phyloP scores from a whole-genome alignment of 495 filamentous ascomycete genomes.

The Penicillium coffeae region DNA sequence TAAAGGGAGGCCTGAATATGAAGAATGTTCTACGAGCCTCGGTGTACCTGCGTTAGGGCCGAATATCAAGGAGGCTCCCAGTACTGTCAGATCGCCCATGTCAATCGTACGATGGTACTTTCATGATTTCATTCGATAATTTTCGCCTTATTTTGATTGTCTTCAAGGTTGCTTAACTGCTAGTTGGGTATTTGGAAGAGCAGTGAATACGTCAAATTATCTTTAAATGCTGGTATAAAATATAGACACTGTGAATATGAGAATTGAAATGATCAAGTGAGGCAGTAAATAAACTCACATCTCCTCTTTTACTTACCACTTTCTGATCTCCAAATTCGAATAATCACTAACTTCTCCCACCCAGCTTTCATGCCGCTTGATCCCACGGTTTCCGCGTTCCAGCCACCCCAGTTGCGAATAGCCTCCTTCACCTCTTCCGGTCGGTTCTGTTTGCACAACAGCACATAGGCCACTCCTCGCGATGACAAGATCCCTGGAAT shows the following conservation, averaged over 20 bases:
- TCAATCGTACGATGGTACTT: too few species aligned
- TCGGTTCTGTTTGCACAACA: constrained; percentile 84
- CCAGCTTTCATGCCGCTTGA: constrained; percentile 80
- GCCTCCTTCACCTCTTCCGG: constrained; percentile 69
- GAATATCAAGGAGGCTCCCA: background rate
- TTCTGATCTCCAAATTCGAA: constrained; percentile 66
- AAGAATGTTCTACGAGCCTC: background rate
- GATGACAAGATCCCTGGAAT: constrained; percentile 59
- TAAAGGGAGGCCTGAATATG: background rate
- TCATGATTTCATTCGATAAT: too few species aligned
- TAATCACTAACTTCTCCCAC: constrained; percentile 84
- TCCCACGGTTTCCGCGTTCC: constrained; percentile 76
- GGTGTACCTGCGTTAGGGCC: background rate
- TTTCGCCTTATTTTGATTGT: too few species aligned
- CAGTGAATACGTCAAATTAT: too few species aligned
- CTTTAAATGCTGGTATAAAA: too few species aligned
- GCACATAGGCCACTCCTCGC: constrained; percentile 78
- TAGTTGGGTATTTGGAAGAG: too few species aligned
- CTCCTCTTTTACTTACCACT: background rate
- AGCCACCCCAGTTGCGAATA: constrained; percentile 56
- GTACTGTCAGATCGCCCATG: background rate
- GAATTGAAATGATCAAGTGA: too few species aligned
- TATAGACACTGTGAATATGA: too few species aligned
- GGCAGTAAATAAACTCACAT: too few species aligned
- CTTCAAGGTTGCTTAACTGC: too few species aligned